Base-by-base conservation (phyloP, 352 stramenopile genomes). In the Globisporangium megalacanthum region DNA sequence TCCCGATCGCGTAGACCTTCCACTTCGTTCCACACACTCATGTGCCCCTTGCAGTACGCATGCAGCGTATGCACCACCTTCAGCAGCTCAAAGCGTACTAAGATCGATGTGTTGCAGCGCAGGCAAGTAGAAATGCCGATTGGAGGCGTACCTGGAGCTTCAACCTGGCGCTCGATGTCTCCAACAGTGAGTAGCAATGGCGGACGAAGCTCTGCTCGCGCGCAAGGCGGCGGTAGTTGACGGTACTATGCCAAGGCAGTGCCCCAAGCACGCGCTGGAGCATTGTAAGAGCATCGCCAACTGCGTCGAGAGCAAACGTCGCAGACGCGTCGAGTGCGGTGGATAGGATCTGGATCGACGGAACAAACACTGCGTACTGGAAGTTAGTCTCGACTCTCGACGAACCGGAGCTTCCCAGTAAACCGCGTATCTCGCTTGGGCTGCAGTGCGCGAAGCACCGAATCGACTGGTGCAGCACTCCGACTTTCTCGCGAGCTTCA, bases 401-500 rank as follows among this genome's bases (percentile, higher is more conserved):
- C 22, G 44, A 6, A 9, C 6, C 29, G 14, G 53, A 41, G 15
- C 15, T 22, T 8, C 50, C 57, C 8, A 63, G 57, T 13, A 63
- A 20, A 4, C 29, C 8, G 11, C 33, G 9, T n/a, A 57, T 29
- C 17, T 57, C 41, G 8, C 47, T 17, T 5, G 19, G 20, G 11
- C 31, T 33, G 13, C 41, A 22, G 25, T 44, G 20, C 4, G 17
- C 41, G 22, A 63, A 58, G 44, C 57, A 63, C 14, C 57, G 50
- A n/a, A 47, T 20, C 11, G 41, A 49, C 25, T 63, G 57, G n/a
- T 58, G 49, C 42, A 58, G 50, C 22, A 58, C 41, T 0, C 20
- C 31, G 9, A 58, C 7, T 39, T 39, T 39, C 10, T 39, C 35
- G 6, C 6, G 35, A 39, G 35, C 35, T 39, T 39, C 35, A 39